Conservation (phyloP, 805 yeast species). For the Wickerhamiella dianesei region DNA sequence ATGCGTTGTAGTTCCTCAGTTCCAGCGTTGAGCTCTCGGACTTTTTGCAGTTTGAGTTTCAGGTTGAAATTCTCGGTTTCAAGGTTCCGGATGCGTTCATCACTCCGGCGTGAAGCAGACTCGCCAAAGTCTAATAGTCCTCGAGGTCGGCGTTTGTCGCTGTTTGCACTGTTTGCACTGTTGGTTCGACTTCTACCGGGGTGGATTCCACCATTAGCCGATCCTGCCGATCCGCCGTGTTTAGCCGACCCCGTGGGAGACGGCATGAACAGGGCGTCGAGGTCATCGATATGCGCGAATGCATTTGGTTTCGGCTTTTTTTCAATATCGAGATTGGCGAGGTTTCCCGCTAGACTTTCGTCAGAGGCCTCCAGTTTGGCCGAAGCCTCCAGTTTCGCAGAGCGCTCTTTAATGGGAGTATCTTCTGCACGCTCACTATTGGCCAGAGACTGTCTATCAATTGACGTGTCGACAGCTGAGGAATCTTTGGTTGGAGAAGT, state of each 20-base stretch:
- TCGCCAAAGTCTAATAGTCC: neutral
- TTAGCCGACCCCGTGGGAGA: neutral
- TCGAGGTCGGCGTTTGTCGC: neutral
- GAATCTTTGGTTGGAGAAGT: no score
- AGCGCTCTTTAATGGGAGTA: no score
- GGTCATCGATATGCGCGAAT: neutral
- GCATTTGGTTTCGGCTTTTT: neutral
- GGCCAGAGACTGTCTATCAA: no score
- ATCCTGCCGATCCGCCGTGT: neutral
- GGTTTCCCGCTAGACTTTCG: neutral
- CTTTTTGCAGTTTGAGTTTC: conserved; percentile 14
- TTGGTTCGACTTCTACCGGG: no score
- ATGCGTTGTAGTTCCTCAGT: conserved; percentile 7
- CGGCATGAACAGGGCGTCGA: neutral
- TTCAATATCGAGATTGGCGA: neutral
- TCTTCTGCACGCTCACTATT: no score
- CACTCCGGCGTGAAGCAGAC: conserved; percentile 3
- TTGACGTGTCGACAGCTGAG: no score
- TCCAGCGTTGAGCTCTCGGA: conserved; percentile 7
- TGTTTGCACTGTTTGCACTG: neutral
- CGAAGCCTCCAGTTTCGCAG: no score
- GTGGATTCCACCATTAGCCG: no score
- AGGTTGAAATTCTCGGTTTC: conserved; percentile 18
- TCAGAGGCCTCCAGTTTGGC: no score
- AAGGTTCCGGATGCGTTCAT: conserved; percentile 8